A percentile compares a stretch with the other conserved stretches of the same genome.
Evolutionary conservation across 805 yeast species (phyloP).

Genomic region (Ogataea polymorpha): DNA sequence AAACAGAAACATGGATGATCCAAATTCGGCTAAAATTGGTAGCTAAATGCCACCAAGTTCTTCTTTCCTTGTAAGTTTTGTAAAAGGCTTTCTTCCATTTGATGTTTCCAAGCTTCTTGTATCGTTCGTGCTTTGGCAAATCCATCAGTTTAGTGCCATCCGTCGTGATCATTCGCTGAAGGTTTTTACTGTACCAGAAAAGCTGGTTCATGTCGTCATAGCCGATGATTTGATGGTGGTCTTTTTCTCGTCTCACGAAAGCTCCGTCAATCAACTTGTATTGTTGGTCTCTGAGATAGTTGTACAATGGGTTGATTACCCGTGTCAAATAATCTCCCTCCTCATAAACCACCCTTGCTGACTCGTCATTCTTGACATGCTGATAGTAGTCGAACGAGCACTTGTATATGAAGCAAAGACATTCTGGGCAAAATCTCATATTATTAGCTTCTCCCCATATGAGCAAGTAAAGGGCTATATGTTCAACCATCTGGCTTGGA

Average conservation of each 20-base stretch:
- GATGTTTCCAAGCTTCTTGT: constrained; percentile 30
- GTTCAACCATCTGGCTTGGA: constrained; percentile 59
- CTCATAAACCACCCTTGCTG: constrained; percentile 8
- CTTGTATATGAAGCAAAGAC: constrained; percentile 53
- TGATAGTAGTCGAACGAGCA: constrained; percentile 50
- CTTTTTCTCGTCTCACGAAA: constrained; percentile 62
- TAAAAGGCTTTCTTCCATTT: constrained; percentile 41
- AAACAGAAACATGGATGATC: constrained; percentile 48
- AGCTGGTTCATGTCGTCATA: constrained; percentile 54
- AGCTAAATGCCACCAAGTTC: constrained; percentile 49
- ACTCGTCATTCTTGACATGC: constrained; percentile 31
- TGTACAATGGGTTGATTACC: constrained; percentile 49
- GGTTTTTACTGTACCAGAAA: constrained; percentile 45
- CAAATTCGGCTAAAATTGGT: constrained; percentile 51
- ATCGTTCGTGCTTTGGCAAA: constrained; percentile 33
- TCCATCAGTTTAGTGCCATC: constrained; percentile 34
- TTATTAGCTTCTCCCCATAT: constrained; percentile 82
- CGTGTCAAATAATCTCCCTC: constrained; percentile 34
- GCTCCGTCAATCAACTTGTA: constrained; percentile 53
- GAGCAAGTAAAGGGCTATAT: constrained; percentile 57
- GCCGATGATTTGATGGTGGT: constrained; percentile 60
- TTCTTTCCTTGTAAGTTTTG: constrained; percentile 46
- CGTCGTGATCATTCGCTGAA: constrained; percentile 32
- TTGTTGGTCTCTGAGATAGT: constrained; percentile 65
- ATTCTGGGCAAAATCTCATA: constrained; percentile 49